Evolutionary conservation across 2,329 filamentous ascomycete species (phyloP), one percentile per base, ranked within the genome.

Genomic region (Rhinocladiella mackenziei): DNA sequence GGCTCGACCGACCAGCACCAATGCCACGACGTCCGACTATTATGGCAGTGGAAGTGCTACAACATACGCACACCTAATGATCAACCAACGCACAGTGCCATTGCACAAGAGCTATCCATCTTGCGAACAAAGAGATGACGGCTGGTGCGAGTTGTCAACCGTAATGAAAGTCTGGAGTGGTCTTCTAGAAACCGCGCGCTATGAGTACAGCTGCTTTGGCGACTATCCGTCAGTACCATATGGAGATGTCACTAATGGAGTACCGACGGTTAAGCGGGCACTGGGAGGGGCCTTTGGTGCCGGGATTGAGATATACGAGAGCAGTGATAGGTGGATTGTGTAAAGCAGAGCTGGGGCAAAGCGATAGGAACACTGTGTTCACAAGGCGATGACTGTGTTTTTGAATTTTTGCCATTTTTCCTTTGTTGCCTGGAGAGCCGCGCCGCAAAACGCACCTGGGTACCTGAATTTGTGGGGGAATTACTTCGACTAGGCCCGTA

Each of bases 51-150:
- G 74, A 3, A 62, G 60, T 1, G 70, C 78, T 57, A 87, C 82
- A 0, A 77, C 69, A 40, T 89, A 89, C 61, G 71, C 89, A 4
- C 84, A 87, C 61, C 85, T 89, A 57, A 64, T 87, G 2, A 71
- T 87, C 32, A 87, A 87, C 61, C 83, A 87, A 65, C 72, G 85
- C 20, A 89, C 84, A 0, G 58, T 89, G 1, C 84, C 84, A 1
- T 67, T 89, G 1, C 81, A 83, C 5, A 63, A 63, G 47, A 86
- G 80, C 57, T 81, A 86, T 49, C 64, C 75, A 1, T 76, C 80
- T 46, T 89, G 85, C 56, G 82, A 77, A 1, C 60, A 72, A 8
- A 67, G 84, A 3, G 75, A 80, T 31, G 85, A 89, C 61, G 85
- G 84, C 1, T 89, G 85, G 84, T 89, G 85, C 60, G 83, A 88